Percentiles rank a stretch among this genome's conserved stretches.
These are phyloP conservation scores for Marasmius fiardii DNA, from an alignment of 1,284 basidiomycete species.

Conservation along the genomic window DNA sequence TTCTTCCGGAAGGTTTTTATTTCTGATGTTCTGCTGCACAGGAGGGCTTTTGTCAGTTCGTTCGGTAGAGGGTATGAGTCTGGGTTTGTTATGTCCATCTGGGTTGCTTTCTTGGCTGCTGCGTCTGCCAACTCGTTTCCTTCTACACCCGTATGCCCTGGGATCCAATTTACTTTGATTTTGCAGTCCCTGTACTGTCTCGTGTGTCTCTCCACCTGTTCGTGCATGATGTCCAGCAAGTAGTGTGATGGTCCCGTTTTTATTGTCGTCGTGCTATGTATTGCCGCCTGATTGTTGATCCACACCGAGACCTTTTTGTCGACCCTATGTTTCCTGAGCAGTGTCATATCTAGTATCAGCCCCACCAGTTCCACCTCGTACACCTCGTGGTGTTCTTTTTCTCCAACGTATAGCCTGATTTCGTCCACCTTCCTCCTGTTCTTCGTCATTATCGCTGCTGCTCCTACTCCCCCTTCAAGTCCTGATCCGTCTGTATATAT, in stretches of 20 bases:
- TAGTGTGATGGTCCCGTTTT: conserved; percentile 9
- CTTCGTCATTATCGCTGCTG: conserved; percentile 23
- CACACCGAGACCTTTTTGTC: not conserved
- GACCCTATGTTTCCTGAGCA: not conserved
- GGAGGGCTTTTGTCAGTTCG: no score
- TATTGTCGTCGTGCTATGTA: conserved; percentile 6
- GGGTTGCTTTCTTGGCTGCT: not conserved
- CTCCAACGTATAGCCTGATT: conserved; percentile 18
- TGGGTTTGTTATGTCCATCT: not conserved
- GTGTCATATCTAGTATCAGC: conserved; percentile 17
- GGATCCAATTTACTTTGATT: not conserved
- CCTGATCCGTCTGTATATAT: conserved; percentile 30
- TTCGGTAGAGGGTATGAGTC: no score
- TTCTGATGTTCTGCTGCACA: no score
- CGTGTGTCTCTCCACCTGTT: not conserved
- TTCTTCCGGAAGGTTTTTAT: no score
- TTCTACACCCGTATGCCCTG: not conserved
- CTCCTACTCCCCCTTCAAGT: conserved; percentile 22
- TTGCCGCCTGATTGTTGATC: conserved; percentile 20
- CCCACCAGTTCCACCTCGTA: conserved; percentile 25
- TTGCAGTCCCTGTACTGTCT: not conserved
- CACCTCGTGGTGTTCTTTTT: conserved; percentile 18
- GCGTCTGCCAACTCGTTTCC: not conserved
- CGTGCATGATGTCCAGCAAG: conserved; percentile 11
- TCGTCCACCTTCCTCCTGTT: not conserved